These are phyloP conservation scores for Hyaloperonospora arabidopsidis DNA, from an alignment of 352 stramenopile species.

Conservation along the genomic window DNA sequence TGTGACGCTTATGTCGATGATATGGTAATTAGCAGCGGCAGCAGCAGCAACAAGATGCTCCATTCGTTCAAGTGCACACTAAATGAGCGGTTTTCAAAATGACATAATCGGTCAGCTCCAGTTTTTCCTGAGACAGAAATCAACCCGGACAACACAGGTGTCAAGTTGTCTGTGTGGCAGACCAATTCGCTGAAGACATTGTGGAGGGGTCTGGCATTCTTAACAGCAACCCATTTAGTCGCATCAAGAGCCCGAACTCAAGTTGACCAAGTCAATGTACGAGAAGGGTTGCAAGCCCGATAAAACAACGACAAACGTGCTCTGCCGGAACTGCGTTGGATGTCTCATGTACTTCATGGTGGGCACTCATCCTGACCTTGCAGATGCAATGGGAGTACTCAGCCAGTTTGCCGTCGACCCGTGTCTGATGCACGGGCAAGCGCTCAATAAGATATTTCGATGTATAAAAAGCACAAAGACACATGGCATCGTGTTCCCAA, in stretches of 20 bases:
- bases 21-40: background rate
- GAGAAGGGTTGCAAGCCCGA: background rate
- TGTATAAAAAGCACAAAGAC: background rate
- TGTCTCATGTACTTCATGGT: conserved; percentile 4
- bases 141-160: background rate
- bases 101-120: background rate
- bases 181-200: background rate
- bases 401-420: conserved; percentile 5
- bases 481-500: background rate
- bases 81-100: no score
- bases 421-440: background rate
- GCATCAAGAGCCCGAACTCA: background rate
- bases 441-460: background rate
- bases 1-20: background rate
- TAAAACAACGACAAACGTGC: conserved; percentile 1
- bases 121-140: background rate
- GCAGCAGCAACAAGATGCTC: background rate
- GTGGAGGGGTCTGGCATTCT: background rate
- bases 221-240: background rate
- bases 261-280: background rate
- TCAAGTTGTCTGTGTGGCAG: background rate
- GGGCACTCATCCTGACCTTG: background rate
- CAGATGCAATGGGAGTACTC: background rate
- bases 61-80: no score
- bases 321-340: background rate